A percentile compares a stretch with the other conserved stretches of the same genome.
Conservation (phyloP, 1,139 yeast species). For the Chernovozyma sophiae-reginae region DNA sequence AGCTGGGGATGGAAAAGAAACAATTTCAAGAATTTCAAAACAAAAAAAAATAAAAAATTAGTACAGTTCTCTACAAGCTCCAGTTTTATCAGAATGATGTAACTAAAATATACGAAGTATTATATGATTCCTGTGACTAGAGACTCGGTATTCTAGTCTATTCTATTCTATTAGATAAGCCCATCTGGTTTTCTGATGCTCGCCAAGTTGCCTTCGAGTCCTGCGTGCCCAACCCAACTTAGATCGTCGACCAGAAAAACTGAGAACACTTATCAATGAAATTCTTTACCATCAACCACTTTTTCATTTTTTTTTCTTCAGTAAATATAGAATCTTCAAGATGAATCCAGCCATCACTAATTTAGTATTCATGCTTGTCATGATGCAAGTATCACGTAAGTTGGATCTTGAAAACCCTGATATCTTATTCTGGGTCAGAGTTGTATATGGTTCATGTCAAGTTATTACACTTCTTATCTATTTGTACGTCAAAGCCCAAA, state of each 20-base stretch:
- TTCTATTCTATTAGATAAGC: too few species aligned
- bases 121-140: too few species aligned
- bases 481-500: conserved; percentile 56
- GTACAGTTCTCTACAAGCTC: too few species aligned
- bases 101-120: too few species aligned
- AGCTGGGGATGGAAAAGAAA: too few species aligned
- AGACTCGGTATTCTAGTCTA: too few species aligned
- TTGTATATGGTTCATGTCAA: conserved; percentile 66
- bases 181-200: too few species aligned
- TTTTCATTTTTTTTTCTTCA: not conserved
- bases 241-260: not conserved
- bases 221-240: not conserved
- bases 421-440: conserved; percentile 72
- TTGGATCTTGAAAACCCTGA: conserved; percentile 86
- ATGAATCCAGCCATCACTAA: conserved; percentile 89
- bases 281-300: not conserved
- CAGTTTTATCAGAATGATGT: too few species aligned
- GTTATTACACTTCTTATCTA: conserved; percentile 62
- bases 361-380: conserved; percentile 86
- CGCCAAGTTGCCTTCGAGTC: too few species aligned
- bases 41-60: too few species aligned
- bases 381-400: conserved; percentile 94
- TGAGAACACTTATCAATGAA: not conserved
- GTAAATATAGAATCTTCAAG: conserved; percentile 8
- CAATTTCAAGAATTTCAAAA: too few species aligned